Evolutionary conservation across 495 filamentous ascomycete species (phyloP).

Genomic region (Cercophora newfieldiana): DNA sequence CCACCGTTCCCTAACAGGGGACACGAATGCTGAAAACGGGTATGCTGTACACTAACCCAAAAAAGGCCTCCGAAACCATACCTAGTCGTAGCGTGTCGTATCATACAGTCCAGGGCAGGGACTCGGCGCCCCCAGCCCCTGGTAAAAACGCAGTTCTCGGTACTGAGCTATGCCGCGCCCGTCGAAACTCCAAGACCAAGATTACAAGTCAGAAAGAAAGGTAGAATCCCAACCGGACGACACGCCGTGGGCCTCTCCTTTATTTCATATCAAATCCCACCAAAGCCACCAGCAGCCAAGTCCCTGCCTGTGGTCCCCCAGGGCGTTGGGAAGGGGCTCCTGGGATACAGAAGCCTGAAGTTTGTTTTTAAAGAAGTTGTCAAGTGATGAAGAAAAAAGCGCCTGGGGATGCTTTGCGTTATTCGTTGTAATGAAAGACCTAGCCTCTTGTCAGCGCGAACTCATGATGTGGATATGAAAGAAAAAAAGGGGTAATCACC

Average conservation of each 20-base stretch:
- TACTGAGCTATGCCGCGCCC: background rate
- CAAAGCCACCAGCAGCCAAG: slow-evolving; percentile 13
- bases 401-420: slow-evolving; percentile 30
- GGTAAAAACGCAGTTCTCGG: background rate
- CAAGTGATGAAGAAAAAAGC: background rate
- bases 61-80: background rate
- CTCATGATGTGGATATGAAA: background rate
- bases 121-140: background rate
- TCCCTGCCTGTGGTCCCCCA: slow-evolving; percentile 18
- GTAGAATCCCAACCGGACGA: background rate
- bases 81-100: slow-evolving; percentile 8
- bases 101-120: slow-evolving; percentile 13
- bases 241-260: background rate
- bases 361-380: background rate
- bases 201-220: slow-evolving; percentile 7
- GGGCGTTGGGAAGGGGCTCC: background rate
- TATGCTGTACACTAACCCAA: slow-evolving; percentile 19
- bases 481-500: slow-evolving; percentile 53
- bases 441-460: slow-evolving; percentile 41
- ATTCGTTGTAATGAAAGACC: slow-evolving; percentile 93
- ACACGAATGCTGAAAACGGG: slow-evolving; percentile 2
- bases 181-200: background rate
- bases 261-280: slow-evolving; percentile 5
- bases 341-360: background rate
- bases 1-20: background rate